A percentile compares a stretch with the other conserved stretches of the same genome.
Conservation (phyloP, 1,139 yeast genomes). For the Fermentozyma sake region DNA sequence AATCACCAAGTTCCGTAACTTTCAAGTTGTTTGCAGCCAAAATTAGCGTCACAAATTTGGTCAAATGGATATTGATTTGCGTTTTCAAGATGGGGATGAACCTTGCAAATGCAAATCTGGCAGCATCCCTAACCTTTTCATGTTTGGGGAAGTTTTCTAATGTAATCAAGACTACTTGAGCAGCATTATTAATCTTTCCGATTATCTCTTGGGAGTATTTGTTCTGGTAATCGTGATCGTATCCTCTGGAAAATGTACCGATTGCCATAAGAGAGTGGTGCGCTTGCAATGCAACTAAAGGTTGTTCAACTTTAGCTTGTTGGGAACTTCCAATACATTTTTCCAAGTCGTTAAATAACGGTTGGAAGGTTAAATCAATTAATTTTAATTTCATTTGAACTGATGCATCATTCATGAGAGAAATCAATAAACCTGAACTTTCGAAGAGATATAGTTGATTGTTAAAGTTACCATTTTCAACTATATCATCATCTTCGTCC, state of each 20-base stretch:
- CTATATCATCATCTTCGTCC: constrained; percentile 52
- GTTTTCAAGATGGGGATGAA: constrained; percentile 64
- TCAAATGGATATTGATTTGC: constrained; percentile 52
- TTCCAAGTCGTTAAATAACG: constrained; percentile 76
- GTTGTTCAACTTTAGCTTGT: constrained; percentile 36
- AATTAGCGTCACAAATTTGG: constrained; percentile 69
- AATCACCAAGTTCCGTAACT: constrained; percentile 68
- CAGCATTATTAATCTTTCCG: constrained; percentile 61
- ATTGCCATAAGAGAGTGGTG: constrained; percentile 87
- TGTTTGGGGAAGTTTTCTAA: constrained; percentile 67
- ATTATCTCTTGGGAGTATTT: constrained; percentile 31
- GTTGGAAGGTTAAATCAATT: constrained; percentile 63
- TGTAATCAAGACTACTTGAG: constrained; percentile 81
- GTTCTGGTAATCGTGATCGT: constrained; percentile 42
- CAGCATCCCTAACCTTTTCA: constrained; percentile 76
- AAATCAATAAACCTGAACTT: constrained; percentile 63
- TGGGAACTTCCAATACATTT: constrained; percentile 40
- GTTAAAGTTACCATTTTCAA: constrained; percentile 62
- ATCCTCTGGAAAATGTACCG: constrained; percentile 86
- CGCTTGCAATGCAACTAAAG: constrained; percentile 58
- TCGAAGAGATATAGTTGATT: constrained; percentile 83
- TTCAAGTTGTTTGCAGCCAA: constrained; percentile 63
- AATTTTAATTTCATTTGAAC: constrained; percentile 37
- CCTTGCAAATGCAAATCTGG: constrained; percentile 83
- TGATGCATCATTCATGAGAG: constrained; percentile 38